Base-by-base conservation (phyloP, 192 early-diverging fungal genomes). In the Endogone sp. region DNA sequence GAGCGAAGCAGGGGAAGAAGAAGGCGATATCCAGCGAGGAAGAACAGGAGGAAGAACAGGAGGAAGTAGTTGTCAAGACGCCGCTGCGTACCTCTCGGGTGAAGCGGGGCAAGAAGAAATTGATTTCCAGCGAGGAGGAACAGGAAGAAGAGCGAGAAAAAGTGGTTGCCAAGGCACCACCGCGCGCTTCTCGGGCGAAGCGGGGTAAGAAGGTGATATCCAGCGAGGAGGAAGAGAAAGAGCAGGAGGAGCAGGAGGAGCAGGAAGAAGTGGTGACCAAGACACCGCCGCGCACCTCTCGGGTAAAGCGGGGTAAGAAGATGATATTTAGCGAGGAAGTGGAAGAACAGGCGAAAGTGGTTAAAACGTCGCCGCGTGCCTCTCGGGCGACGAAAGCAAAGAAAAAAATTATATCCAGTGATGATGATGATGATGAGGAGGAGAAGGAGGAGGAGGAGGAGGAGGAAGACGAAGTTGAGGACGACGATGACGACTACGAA, bases 181-280 rank as follows among this genome's bases (percentile, higher is more conserved):
- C 31, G n/a, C 49, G 55, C 6, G 27, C 56, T 28, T 55, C 29
- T 22, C 59, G 22, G 28, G 24, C 56, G 22, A 59, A 30, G 23
- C 56, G 49, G 20, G 23, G 13, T 2, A 62, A 56, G 66, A 58
- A 29, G 49, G 27, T 13, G 11, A 6, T n/a, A 10, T 9, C n/a
- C n/a, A 55, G 66, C 49, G 28, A 23, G 25, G 66, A 31, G 49
- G 59, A 56, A 22, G 29, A 24, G 49, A 57, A 67, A 44, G 55
- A 67, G n/a, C n/a, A 30, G 13, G 13, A 57, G 55, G 55, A 65
- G 21, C 37, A 13, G 24, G 64, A n/a, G 13, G 10, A 62, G 62
- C 29, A 31, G 13, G 21, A 56, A 65, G 64, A n/a, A n/a, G 56
- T 3, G 64, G 30, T n/a, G 16, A 29, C 32, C 21, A 11, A 61